Evolutionary conservation across 2,329 filamentous ascomycete genomes (phyloP), one percentile per base, ranked within the genome.

Genomic region (Trichoderma sp.): DNA sequence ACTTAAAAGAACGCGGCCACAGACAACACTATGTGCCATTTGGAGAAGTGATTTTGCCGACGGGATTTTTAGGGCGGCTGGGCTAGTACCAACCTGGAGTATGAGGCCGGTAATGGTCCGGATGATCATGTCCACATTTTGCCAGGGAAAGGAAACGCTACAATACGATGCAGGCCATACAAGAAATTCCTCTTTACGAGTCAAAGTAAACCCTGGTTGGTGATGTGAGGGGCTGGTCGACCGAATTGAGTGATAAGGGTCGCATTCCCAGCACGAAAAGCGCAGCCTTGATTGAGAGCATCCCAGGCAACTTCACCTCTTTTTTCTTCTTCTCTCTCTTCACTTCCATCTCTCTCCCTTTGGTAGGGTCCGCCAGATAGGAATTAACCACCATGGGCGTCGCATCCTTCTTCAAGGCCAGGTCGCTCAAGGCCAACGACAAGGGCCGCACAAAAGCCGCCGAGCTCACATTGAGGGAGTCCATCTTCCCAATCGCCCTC

Each of bases 401-500:
- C 75, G 84, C 82, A 56, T 79, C 81, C 26, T 87, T 86, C 75
- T 74, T 85, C 77, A 82, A 81, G 77, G 79, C 79, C 61, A 82
- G 84, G 51, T 84, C 84, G 58, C 82, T 86, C 74, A 83, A 81
- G 73, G 82, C 83, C 73, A 80, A 82, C 69, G 83, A 85, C 71
- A 74, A 80, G 67, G 77, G 79, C 73, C 78, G 81, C 58, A 86
- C 84, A 18, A 81, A 77, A 63, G 83, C 83, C 1, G 83, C 84
- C 9, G 82, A 92, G 79, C 83, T 93, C 73, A 92, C 90, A 0
- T 79, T 93, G 34, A 84, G 89, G 67, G 85, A 92, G 76, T 93
- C 91, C 14, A 84, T 93, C 68, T 87, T 87, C 75, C 92, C 91
- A 3, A 85, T 93, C 60, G 83, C 84, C 70, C 84, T 94, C 5